Evolutionary conservation across 768 basidiomycete species (phyloP), one percentile per base, ranked within the genome.

Genomic region (Suillus placidus): DNA sequence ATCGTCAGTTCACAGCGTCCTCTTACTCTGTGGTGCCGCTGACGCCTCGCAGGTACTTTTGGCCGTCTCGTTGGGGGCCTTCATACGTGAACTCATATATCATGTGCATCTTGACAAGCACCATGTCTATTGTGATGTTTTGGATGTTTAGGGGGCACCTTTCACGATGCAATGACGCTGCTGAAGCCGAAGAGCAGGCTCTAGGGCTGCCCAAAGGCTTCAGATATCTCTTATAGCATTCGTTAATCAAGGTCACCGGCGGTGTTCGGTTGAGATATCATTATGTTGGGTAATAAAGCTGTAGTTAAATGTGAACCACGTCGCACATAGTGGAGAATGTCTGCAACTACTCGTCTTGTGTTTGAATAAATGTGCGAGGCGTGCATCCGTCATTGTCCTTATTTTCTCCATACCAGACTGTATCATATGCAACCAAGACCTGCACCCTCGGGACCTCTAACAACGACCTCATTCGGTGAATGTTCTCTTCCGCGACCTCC

Each of bases 1-100:
- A 67, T 88, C 92, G 81, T 94, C 80, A 79, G 87, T 86, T 32
- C 70, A 66, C n/a, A 18, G 2, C 64, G 12, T 20, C 32, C 61
- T 67, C 61, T 43, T 26, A 34, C 62, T 37, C n/a, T 40, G 40
- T 51, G 35, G 2, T 43, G 40, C 18, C 14, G 45, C 55, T 26
- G 16, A 34, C 3, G 6, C 12, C 6, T 51, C 18, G 20, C 66
- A 86, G 86, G 43, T 90, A 90, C 69, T 78, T 86, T 18, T 93
- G 89, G 88, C 90, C 88, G 10, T 77, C 76, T 32, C 69, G 74
- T 4, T 93, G 90, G 90, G 91, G 88, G 0, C 90, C 88, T 3
- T 83, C 83, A 6, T 94, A 94, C 73, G 74, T 74, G 14, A 81
- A 84, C 45, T 91, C 90, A 1, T 95, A 89, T 76, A 83, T 81